Percentiles rank a stretch among this genome's conserved stretches.
Evolutionary conservation across 306 rosid species (phyloP).

Genomic region (Astragalus glycyphyllos): DNA sequence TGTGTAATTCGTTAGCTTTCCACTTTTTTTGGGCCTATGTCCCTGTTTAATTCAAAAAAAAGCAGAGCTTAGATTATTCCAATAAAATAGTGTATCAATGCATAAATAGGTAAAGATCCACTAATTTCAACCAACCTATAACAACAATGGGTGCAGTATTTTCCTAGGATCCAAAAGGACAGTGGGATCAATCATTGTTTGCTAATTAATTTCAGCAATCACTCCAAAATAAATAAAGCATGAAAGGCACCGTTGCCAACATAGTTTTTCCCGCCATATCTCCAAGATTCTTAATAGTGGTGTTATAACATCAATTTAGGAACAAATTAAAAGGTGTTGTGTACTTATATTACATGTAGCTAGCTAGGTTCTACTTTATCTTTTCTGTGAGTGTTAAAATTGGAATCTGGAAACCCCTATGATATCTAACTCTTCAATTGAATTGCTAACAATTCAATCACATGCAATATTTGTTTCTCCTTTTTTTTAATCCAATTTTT

Average conservation of each 20-base stretch:
- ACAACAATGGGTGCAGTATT: background rate
- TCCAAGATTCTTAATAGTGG: constrained; percentile 54
- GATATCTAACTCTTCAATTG: constrained; percentile 34
- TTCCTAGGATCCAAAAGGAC: constrained; percentile 55
- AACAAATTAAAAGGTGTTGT: constrained; percentile 12
- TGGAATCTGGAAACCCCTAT: constrained; percentile 21
- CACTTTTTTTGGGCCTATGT: no score
- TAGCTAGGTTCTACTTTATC: constrained; percentile 12
- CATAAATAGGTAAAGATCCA: no score
- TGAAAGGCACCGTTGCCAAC: constrained; percentile 38
- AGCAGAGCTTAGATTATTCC: no score
- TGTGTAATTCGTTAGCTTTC: no score
- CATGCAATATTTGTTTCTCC: constrained; percentile 42
- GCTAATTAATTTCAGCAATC: constrained; percentile 47
- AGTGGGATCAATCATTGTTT: constrained; percentile 62
- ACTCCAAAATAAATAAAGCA: constrained; percentile 45
- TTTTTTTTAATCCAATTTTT: constrained; percentile 9
- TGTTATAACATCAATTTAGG: constrained; percentile 27
- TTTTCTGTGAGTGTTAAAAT: constrained; percentile 20
- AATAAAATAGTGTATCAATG: no score
- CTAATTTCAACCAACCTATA: constrained; percentile 4
- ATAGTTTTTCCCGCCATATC: constrained; percentile 58
- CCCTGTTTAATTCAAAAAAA: no score
- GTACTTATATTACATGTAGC: background rate
- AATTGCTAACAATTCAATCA: constrained; percentile 33